Percentiles rank a stretch among this genome's conserved stretches.
These are phyloP conservation scores for Nothophaeocryptopus gaeumannii DNA, from an alignment of 2,329 filamentous ascomycete genomes.

Conservation along the genomic window DNA sequence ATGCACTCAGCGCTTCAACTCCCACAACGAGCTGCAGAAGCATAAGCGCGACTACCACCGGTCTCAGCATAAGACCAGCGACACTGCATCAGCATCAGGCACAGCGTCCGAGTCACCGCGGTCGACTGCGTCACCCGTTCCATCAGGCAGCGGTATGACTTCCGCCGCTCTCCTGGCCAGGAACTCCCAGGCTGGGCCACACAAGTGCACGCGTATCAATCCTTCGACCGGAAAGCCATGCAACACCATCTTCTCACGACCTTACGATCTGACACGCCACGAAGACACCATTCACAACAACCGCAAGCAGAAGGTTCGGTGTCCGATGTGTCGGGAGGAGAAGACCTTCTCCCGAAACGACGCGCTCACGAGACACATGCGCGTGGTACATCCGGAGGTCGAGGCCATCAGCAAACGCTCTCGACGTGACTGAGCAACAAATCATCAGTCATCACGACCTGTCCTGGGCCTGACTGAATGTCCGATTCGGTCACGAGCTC, in stretches of 20 bases:
- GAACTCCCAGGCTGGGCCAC: constrained; percentile 88
- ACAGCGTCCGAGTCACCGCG: constrained; percentile 30
- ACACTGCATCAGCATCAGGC: constrained; percentile 39
- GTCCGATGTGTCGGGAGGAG: constrained; percentile 88
- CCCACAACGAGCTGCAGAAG: constrained; percentile 80
- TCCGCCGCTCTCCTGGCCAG: constrained; percentile 56
- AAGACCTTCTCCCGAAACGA: constrained; percentile 97
- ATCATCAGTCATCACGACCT: neutral
- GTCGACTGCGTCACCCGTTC: constrained; percentile 32
- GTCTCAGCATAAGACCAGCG: constrained; percentile 53
- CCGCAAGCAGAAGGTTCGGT: constrained; percentile 90
- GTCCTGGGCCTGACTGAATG: no score
- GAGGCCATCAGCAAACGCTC: constrained; percentile 70
- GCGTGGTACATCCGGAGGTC: constrained; percentile 87
- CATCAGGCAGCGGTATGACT: constrained; percentile 46
- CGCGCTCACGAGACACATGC: constrained; percentile 88
- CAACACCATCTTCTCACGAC: constrained; percentile 88
- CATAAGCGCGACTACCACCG: constrained; percentile 94
- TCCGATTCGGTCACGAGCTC: constrained; percentile 1
- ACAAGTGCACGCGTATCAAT: constrained; percentile 89
- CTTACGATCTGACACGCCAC: constrained; percentile 93
- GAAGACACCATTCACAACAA: constrained; percentile 97
- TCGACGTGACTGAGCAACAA: constrained; percentile 29
- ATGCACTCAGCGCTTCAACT: constrained; percentile 83
- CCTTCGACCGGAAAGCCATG: constrained; percentile 93